Base-by-base conservation (phyloP, 805 yeast species). In the Martiniozyma abietophila region DNA sequence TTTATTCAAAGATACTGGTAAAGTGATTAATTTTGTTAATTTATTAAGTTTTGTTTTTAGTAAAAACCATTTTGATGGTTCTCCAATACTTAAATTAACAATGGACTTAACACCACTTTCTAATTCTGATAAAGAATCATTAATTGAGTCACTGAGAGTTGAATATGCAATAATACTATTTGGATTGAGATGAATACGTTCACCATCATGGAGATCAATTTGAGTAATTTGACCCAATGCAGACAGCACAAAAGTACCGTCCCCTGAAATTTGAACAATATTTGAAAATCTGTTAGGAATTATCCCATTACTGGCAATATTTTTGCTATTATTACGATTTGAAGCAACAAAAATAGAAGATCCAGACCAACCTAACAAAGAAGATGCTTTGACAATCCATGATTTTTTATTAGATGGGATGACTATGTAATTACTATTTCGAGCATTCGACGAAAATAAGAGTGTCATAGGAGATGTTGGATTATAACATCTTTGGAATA, bases 301-400 rank as follows among this genome's bases (percentile, higher is more conserved):
- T n/a, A n/a, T n/a, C n/a, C n/a, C n/a, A n/a, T n/a, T n/a, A n/a
- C n/a, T n/a, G n/a, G n/a, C n/a, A n/a, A n/a, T n/a, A n/a, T n/a
- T n/a, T n/a, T n/a, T n/a, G n/a, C n/a, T n/a, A n/a, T n/a, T n/a
- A n/a, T n/a, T n/a, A n/a, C n/a, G n/a, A n/a, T n/a, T n/a, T n/a
- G n/a, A n/a, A n/a, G n/a, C n/a, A n/a, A n/a, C n/a, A n/a, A n/a
- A n/a, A 5, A 38, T 27, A 12, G 33, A 21, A 10, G 41, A 21
- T 1, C 71, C 74, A 1, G 67, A 53, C 74, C 74, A 69, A 5
- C 73, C 71, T 9, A 68, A 52, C 8, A 69, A 39, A 34, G 51
- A 51, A 10, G 55, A 51, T 30, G 58, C 57, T 21, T 53, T 59
- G 12, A 68, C 50, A 6, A 46, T 46, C 74, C 74, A 67, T 11